Base-by-base conservation (phyloP, 176 grass and related monocot genomes). In the Carex pumila region DNA sequence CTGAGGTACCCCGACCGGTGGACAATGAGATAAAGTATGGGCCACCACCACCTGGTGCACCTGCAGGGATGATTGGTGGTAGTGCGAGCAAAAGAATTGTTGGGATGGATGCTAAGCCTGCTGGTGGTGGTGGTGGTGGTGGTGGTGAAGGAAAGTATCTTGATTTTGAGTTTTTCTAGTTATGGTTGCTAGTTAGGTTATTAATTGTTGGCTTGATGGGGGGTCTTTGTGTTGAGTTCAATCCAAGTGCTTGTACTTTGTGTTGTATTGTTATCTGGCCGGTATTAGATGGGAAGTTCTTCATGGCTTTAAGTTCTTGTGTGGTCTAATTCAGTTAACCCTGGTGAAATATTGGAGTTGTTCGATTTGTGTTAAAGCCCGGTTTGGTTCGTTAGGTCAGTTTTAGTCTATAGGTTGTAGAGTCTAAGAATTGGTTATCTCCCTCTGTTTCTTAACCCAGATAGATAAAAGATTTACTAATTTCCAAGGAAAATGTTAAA, bases 151-250 rank as follows among this genome's bases (percentile, higher is more conserved):
- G 92, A 6, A 98, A 94, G 64, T 95, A 98, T 85, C 86, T 98
- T 29, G 95, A 98, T 88, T 98, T 98, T 4, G 95, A 98, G 87
- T 98, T 98, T 83, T 98, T 98, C 85, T 98, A 98, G 95, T 65
- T 59, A 55, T 77, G 58, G 5, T 75, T 75, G 79, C 17, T 64
- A 66, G 64, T 69, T 83, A 80, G 52, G 25, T 81, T 43, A 81
- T 64, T 83, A 83, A 83, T 83, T 68, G 81, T 83, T 83, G 81
- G 61, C 21, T 32, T 53, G 61, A 65, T 81, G 74, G 60, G 29
- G 7, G 78, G 30, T 32, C 29, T 83, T 69, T 83, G 41, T 83
- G 68, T 17, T 83, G 41, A 62, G 81, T 63, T 64, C 60, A 18
- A 21, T 67, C 49, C 7, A 21, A 11, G 57, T 63, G 79, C 65